Evolutionary conservation across 208 protist species (phyloP).

Genomic region (Histomonas meleagridis): DNA sequence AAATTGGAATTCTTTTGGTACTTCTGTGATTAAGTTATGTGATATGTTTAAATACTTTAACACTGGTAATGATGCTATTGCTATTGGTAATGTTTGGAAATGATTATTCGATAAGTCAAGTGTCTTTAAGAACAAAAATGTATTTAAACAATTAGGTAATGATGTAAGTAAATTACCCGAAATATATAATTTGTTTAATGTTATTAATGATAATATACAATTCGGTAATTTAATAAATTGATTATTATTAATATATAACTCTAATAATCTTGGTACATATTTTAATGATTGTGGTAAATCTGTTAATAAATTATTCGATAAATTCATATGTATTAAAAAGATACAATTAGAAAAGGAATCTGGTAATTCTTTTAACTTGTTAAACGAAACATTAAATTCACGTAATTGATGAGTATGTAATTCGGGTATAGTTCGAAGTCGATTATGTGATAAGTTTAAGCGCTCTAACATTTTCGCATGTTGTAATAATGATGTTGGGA

Average conservation of each 20-base stretch:
- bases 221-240: not conserved
- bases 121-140: not conserved
- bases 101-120: not conserved
- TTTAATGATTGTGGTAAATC: not conserved
- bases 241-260: not conserved
- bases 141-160: not conserved
- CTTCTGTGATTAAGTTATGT: not conserved
- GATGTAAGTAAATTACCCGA: not conserved
- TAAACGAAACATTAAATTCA: slow-evolving; percentile 26
- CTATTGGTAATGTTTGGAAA: not conserved
- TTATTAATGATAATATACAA: not conserved
- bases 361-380: not conserved
- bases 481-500: not conserved
- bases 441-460: not conserved
- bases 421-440: not conserved
- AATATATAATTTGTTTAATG: not conserved
- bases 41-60: not conserved
- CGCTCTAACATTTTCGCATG: not conserved
- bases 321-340: not conserved
- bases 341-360: not conserved
- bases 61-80: not conserved
- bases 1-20: not conserved
- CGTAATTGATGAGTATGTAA: not conserved
- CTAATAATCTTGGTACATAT: not conserved
- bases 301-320: not conserved